Base-by-base conservation (phyloP, 2,329 filamentous ascomycete species). In the Stachybotrys echinatus region DNA sequence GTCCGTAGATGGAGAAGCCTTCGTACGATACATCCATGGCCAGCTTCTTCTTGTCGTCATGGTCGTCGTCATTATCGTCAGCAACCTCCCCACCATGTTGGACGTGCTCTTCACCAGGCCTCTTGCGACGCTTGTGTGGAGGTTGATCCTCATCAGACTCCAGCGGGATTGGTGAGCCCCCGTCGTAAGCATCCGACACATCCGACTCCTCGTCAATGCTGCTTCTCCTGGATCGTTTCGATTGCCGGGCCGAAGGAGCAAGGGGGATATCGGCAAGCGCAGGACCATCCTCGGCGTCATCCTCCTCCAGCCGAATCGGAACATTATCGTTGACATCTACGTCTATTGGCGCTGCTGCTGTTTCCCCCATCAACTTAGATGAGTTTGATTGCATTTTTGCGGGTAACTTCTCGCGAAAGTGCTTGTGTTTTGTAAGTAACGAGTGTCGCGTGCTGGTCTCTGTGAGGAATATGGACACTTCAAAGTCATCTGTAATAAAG, bases 1-100 rank as follows among this genome's bases (percentile, higher is more conserved):
- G 87, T 12, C 94, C 91, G 70, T 96, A 95, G 63, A 99, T 96
- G 60, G 87, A 89, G 70, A 97, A 97, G 8, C 94, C 92, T 61
- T 97, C 91, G 69, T 97, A 99, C 14, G 84, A 85, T 22, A 92
- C 94, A 54, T 87, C 85, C 74, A 96, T 81, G 19, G 80, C 82
- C 59, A 95, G 72, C 67, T 96, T 97, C 74, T 99, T 96, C 72
- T 96, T 95, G 62, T 95, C 88, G 50, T 88, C 84, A 10, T 66
- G 65, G 18, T 64, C 65, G 18, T 63, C 69, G 21, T 61, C 61
- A 44, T 48, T 54, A 45, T 62, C 61, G 31, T 34, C 3, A 14
- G 27, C 27, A 34, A 10, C 27, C 14, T 34, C 10, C 38, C n/a
- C 12, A 40, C 18, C 19, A 40, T 20, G 17, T 17, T 37, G 38